These are phyloP conservation scores for Paramecium pentaurelia DNA, from an alignment of 73 alveolate species.

Conservation along the genomic window DNA sequence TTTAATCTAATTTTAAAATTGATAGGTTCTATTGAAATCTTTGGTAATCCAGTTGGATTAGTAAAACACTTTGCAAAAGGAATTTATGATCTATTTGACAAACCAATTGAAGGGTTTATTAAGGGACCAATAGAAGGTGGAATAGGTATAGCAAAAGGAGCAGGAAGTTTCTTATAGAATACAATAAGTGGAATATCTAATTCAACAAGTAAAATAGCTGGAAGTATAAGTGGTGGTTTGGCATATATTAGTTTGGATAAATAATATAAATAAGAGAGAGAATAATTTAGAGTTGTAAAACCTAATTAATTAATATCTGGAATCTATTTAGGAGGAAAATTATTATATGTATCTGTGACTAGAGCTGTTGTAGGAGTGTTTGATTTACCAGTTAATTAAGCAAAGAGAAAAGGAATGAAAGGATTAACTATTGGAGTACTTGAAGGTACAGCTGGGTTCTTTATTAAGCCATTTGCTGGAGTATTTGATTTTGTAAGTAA, in stretches of 20 bases:
- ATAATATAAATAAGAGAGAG: slow-evolving; percentile 83
- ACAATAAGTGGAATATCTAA: slow-evolving; percentile 93
- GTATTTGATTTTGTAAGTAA: slow-evolving; percentile 87
- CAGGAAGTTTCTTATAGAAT: slow-evolving; percentile 88
- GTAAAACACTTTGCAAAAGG: slow-evolving; percentile 93
- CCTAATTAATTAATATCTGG: slow-evolving; percentile 94
- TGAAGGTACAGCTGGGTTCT: slow-evolving; percentile 94
- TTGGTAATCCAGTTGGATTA: slow-evolving; percentile 95
- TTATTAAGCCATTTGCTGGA: slow-evolving; percentile 92
- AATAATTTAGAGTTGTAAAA: slow-evolving; percentile 75
- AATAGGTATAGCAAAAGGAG: slow-evolving; percentile 89
- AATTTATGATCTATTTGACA: slow-evolving; percentile 89
- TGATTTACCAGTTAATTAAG: slow-evolving; percentile 87
- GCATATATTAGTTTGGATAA: slow-evolving; percentile 79
- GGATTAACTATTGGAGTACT: slow-evolving; percentile 92
- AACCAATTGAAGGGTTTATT: slow-evolving; percentile 93
- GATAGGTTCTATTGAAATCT: slow-evolving; percentile 81
- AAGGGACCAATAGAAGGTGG: slow-evolving; percentile 92
- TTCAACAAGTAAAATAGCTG: slow-evolving; percentile 83
- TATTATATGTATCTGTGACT: slow-evolving; percentile 64
- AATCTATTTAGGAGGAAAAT: slow-evolving; percentile 81
- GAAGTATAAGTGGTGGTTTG: slow-evolving; percentile 83
- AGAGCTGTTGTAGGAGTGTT: slow-evolving; percentile 94
- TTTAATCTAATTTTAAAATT: slow-evolving; percentile 60
- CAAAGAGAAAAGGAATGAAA: slow-evolving; percentile 77